Conservation (phyloP, 441 rosid species). For the Hura crepitans region DNA sequence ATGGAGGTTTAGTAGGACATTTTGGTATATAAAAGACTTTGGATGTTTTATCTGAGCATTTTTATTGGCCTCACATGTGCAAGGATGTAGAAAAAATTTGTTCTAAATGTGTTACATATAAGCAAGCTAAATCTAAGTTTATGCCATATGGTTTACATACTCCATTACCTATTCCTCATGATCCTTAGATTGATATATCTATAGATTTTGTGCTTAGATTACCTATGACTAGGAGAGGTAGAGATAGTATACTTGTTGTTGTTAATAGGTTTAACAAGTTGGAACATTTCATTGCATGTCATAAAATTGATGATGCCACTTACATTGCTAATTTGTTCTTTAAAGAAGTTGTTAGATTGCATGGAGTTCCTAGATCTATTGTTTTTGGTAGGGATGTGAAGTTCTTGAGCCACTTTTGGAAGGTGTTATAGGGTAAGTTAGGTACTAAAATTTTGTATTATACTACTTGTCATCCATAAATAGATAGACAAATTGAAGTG, state of each 20-base stretch:
- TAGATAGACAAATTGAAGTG: neutral
- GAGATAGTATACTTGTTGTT: neutral
- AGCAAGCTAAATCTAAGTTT: too few species aligned
- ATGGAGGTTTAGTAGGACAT: neutral
- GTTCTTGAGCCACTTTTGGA: neutral
- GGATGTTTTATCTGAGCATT: neutral
- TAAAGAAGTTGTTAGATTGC: too few species aligned
- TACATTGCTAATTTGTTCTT: neutral
- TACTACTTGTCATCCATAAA: neutral
- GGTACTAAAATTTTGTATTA: neutral
- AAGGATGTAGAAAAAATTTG: neutral
- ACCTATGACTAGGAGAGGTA: neutral
- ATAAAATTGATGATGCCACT: too few species aligned
- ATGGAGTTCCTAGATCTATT: neutral
- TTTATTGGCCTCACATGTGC: neutral
- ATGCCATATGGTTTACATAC: neutral
- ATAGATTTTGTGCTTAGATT: neutral
- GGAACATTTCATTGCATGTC: too few species aligned
- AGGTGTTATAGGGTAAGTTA: too few species aligned
- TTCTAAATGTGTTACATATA: neutral
- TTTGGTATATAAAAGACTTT: neutral
- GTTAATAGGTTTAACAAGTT: neutral
- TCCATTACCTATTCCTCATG: neutral
- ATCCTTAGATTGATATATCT: neutral
- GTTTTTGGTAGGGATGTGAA: neutral